phyloP scores from a whole-genome alignment of 306 rosid genomes.

The Senna tora region DNA sequence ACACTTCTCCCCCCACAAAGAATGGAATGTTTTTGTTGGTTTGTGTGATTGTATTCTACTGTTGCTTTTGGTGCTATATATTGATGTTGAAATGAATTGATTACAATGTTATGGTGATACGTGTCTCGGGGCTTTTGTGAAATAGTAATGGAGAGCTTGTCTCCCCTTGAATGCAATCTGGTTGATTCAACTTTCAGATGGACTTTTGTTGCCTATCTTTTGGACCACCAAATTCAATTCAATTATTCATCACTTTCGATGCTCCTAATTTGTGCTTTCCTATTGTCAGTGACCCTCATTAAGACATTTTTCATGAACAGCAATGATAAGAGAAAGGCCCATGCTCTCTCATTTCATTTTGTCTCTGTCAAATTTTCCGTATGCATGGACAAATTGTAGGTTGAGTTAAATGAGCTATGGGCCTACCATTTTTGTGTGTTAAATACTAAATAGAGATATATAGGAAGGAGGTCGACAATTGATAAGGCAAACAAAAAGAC shows the following conservation, averaged over 20 bases:
- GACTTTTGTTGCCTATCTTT: slow-evolving; percentile 17
- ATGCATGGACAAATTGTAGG: not conserved
- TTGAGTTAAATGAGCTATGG: not conserved
- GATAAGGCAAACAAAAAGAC: too few relatives aligned
- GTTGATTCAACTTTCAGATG: slow-evolving; percentile 22
- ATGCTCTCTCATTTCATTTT: not conserved
- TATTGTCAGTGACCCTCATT: not conserved
- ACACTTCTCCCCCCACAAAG: slow-evolving; percentile 33
- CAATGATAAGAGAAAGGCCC: slow-evolving; percentile 32
- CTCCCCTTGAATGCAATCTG: slow-evolving; percentile 19
- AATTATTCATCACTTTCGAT: not conserved
- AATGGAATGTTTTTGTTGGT: slow-evolving; percentile 47
- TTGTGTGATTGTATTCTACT: slow-evolving; percentile 18
- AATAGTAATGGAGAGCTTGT: not conserved
- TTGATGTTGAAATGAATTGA: slow-evolving; percentile 35
- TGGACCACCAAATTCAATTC: slow-evolving; percentile 31
- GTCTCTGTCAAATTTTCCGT: not conserved
- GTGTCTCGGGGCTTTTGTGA: slow-evolving; percentile 24
- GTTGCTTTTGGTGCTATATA: slow-evolving; percentile 9
- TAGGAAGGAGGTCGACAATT: too few relatives aligned
- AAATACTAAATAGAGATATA: too few relatives aligned
- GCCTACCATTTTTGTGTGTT: not conserved
- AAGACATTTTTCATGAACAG: not conserved
- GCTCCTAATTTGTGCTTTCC: not conserved
- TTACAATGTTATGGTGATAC: slow-evolving; percentile 37